Conservation (phyloP, 2,329 filamentous ascomycete genomes). For the Cladosporium sp. region DNA sequence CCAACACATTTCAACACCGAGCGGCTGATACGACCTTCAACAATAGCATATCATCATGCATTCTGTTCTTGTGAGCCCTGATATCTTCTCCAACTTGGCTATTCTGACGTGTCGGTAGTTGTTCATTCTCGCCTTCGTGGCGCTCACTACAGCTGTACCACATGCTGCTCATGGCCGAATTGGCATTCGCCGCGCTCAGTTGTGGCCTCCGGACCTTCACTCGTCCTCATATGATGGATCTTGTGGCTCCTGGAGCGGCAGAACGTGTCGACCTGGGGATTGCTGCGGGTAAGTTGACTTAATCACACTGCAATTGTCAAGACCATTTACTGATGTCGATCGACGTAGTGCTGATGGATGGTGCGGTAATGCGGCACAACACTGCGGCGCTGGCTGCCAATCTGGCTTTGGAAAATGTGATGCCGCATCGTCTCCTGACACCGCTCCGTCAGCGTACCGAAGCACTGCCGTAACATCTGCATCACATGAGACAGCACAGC, state of each 20-base stretch:
- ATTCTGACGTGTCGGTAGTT: neutral
- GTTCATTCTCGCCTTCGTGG: slow-evolving; percentile 14
- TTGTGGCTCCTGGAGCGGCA: slow-evolving; percentile 19
- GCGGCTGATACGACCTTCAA: neutral
- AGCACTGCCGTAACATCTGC: neutral
- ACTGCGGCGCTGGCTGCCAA: slow-evolving; percentile 25
- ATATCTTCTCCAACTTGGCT: neutral
- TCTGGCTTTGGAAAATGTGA: slow-evolving; percentile 22
- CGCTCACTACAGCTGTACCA: slow-evolving; percentile 19
- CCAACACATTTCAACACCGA: neutral
- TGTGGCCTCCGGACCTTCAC: slow-evolving; percentile 9
- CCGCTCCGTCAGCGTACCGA: no score
- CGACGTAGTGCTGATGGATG: slow-evolving; percentile 17
- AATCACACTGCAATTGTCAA: no score
- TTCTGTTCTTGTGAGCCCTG: neutral
- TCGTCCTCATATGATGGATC: slow-evolving; percentile 16
- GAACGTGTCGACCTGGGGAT: slow-evolving; percentile 16
- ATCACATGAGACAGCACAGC: neutral
- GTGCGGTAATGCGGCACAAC: slow-evolving; percentile 19
- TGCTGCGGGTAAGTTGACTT: slow-evolving; percentile 18
- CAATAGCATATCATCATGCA: neutral
- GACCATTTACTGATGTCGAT: neutral
- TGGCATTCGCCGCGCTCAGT: neutral
- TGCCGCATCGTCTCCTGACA: neutral
- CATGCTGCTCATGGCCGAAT: slow-evolving; percentile 2